Base-by-base conservation (phyloP, 108 stramenopile genomes). In the Skeletonema marinoi region DNA sequence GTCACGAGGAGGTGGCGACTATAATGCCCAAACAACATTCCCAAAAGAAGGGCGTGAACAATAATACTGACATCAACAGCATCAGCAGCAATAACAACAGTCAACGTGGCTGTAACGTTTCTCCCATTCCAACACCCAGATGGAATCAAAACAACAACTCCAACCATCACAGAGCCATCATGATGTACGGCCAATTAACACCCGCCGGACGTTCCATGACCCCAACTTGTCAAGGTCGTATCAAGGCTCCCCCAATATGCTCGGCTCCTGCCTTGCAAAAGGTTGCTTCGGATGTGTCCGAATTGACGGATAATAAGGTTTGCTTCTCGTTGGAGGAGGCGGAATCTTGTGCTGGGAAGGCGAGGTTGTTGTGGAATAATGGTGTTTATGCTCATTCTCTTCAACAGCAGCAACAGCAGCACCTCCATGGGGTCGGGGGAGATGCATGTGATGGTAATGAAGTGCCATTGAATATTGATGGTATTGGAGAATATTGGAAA, bases 241-340 rank as follows among this genome's bases (percentile, higher is more conserved):
- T 78, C 69, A 78, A 78, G 64, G 77, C 77, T 38, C 77, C 77
- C 12, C 77, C 77, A 17, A 33, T 70, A 38, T 78, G 77, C 58
- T 29, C 30, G n/a, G 68, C 31, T 32, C 32, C 41, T 19, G 33
- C 77, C 2, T 29, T 78, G 35, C 63, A 70, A 41, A 68, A 54
- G 61, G 60, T 62, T 61, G 68, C 77, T n/a, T 70, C 77, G 3
- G 33, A 46, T 50, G 48, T 65, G 31, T 41, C 41, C 29, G 72
- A 73, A 25, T 32, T 73, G 10, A 51, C 29, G 13, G 48, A 36
- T 56, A 48, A 17, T 8, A 60, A 31, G 48, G 31, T 78, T 42
- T 77, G 75, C 44, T 69, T 69, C 59, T 63, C 60, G 36, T 32
- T 16, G 3, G 60, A 69, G 42, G 75, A 77, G n/a, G 75, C 75